These are phyloP conservation scores for Rehmannia glutinosa DNA, from an alignment of 257 asterid genomes.

Conservation along the genomic window DNA sequence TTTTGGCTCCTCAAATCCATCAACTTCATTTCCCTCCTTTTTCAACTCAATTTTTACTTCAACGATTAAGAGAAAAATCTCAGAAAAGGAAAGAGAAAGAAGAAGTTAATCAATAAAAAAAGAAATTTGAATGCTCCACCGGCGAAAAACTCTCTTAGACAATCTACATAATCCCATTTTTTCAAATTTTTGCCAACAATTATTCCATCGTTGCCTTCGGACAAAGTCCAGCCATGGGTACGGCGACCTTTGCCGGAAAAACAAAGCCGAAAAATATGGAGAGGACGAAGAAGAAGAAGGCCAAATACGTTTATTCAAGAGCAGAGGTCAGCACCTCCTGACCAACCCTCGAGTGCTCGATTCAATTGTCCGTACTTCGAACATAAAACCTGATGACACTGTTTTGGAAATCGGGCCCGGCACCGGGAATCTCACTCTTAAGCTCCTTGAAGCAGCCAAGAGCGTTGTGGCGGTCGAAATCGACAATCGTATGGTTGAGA, in stretches of 20 bases:
- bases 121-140: slow-evolving; percentile 33
- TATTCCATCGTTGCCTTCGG: slow-evolving; percentile 28
- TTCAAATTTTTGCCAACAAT: background rate
- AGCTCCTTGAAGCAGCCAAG: slow-evolving; percentile 73
- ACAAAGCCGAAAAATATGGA: slow-evolving; percentile 9
- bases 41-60: background rate
- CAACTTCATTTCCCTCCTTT: slow-evolving; percentile 14
- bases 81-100: background rate
- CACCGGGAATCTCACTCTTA: slow-evolving; percentile 87
- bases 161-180: slow-evolving; percentile 19
- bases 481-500: slow-evolving; percentile 79
- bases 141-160: slow-evolving; percentile 14
- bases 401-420: slow-evolving; percentile 97
- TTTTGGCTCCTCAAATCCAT: no score
- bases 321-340: slow-evolving; percentile 92
- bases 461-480: slow-evolving; percentile 74
- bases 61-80: background rate
- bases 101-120: background rate
- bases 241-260: slow-evolving; percentile 21
- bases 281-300: slow-evolving; percentile 18
- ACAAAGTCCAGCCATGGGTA: slow-evolving; percentile 41
- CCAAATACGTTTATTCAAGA: slow-evolving; percentile 49
- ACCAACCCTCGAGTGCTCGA: slow-evolving; percentile 69
- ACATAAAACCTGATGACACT: slow-evolving; percentile 60
- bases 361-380: slow-evolving; percentile 59